Base-by-base conservation (phyloP, 2,329 filamentous ascomycete species). In the Alternaria sp. region DNA sequence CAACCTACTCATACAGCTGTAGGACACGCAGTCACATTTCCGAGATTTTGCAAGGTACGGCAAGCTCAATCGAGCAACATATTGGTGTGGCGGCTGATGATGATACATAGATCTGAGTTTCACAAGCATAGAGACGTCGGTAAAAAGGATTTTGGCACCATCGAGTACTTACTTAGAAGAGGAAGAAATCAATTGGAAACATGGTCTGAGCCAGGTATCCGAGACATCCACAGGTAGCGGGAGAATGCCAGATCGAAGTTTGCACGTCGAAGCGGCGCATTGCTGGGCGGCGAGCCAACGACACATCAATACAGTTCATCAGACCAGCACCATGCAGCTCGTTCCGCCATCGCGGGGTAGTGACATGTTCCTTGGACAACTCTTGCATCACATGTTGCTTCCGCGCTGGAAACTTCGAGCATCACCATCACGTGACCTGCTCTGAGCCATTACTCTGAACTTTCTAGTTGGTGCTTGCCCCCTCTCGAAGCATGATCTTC, bases 91-190 rank as follows among this genome's bases (percentile, higher is more conserved):
- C 22, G 42, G 48, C 64, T 66, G 48, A 65, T 52, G 47, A 46
- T 49, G 54, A 51, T 59, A 2, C 66, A 59, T 57, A 94, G 92
- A 67, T 78, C 83, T 28, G 93, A 97, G 74, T 98, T 99, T 74
- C 83, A 88, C 39, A 91, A 90, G 75, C 85, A 91, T 73, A 74
- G 87, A 12, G 75, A 78, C 8, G 78, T 96, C 56, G 89, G 91
- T 77, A 95, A 92, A 80, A 93, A 92, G 69, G 93, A 97, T 74
- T 97, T 97, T 78, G 84, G 85, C 16, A 89, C 93, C 6, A 90
- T 97, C 58, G 94, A 97, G 78, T 95, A 92, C 76, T 82, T 96
- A 34, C 76, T 97, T 52, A 87, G 94, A 61, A 94, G 92, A 76
- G 94, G 94, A 22, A 85, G 87, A 41, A 86, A 92, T 44, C 93